phyloP scores from a whole-genome alignment of 2,329 filamentous ascomycete genomes.

The Colletotrichum australisinense region DNA sequence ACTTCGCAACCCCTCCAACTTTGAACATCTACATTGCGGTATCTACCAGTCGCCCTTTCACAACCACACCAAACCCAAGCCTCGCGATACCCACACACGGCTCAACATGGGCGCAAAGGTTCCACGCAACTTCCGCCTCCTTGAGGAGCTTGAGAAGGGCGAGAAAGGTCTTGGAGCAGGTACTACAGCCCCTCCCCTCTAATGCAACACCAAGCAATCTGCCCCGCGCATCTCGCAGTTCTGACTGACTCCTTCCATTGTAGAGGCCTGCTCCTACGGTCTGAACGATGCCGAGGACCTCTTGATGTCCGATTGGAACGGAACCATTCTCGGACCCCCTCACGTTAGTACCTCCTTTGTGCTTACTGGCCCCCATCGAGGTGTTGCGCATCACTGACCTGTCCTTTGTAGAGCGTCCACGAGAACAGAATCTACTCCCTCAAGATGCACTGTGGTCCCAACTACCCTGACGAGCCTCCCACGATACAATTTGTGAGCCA shows the following conservation, averaged over 20 bases:
- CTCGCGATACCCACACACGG: not conserved
- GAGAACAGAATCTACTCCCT: conserved; percentile 99
- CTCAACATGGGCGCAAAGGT: conserved; percentile 66
- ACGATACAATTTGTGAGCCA: conserved; percentile 92
- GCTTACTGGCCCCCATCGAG: not conserved
- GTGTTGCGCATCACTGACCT: conserved; percentile 18
- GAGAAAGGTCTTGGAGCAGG: conserved; percentile 96
- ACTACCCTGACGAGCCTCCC: conserved; percentile 91
- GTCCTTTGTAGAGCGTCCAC: conserved; percentile 78
- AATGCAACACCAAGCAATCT: not conserved
- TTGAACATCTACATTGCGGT: not conserved
- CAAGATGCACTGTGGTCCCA: conserved; percentile 91
- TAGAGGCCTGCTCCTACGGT: conserved; percentile 97
- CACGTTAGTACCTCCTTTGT: conserved; percentile 72
- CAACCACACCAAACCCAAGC: not conserved
- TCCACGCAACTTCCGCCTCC: conserved; percentile 93
- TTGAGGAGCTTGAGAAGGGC: conserved; percentile 98
- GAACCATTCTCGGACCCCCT: conserved; percentile 95
- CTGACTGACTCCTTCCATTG: conserved; percentile 21
- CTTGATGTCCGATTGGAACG: conserved; percentile 98
- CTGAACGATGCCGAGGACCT: conserved; percentile 94
- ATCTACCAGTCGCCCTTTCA: conserved; percentile 1
- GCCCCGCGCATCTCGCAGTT: conserved; percentile 13
- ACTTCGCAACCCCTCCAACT: conserved; percentile 27
- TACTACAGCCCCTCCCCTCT: conserved; percentile 51